These are phyloP conservation scores for Erucastrum elatum DNA, from an alignment of 345 rosid species.

Conservation along the genomic window DNA sequence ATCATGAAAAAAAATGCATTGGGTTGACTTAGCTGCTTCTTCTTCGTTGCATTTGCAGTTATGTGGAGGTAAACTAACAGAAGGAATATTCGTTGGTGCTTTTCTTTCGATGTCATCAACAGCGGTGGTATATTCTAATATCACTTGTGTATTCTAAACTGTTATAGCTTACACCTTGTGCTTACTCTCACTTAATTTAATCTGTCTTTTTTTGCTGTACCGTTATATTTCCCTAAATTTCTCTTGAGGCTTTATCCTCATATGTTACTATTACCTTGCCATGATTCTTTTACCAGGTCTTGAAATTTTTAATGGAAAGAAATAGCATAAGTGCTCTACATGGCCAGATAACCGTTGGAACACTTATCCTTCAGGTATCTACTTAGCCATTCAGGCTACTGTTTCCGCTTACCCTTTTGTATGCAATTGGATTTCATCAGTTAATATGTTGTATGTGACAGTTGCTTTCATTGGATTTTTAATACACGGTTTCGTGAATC, in stretches of 20 bases:
- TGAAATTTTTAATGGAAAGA: slow-evolving; percentile 87
- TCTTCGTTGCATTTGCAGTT: slow-evolving; percentile 60
- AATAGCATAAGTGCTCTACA: slow-evolving; percentile 76
- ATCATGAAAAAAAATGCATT: slow-evolving; percentile 8
- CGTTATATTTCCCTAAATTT: slow-evolving; percentile 10
- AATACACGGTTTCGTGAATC: slow-evolving; percentile 12
- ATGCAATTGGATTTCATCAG: background rate
- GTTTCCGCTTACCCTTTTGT: background rate
- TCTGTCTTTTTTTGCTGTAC: slow-evolving; percentile 10
- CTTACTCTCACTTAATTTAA: background rate
- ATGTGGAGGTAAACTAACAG: slow-evolving; percentile 88
- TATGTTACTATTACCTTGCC: slow-evolving; percentile 10
- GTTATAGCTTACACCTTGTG: background rate
- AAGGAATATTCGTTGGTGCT: slow-evolving; percentile 87
- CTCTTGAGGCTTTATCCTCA: slow-evolving; percentile 10
- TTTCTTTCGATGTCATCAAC: slow-evolving; percentile 95
- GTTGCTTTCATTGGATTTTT: slow-evolving; percentile 6
- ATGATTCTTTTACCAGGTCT: slow-evolving; percentile 52
- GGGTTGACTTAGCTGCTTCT: slow-evolving; percentile 35
- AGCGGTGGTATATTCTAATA: slow-evolving; percentile 69
- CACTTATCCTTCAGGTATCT: slow-evolving; percentile 82
- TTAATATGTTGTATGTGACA: slow-evolving; percentile 13
- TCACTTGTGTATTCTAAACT: slow-evolving; percentile 6
- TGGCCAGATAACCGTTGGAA: slow-evolving; percentile 90
- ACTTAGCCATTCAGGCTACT: background rate